phyloP scores from a whole-genome alignment of 768 basidiomycete genomes.

The Nevesoporus exiguus region DNA sequence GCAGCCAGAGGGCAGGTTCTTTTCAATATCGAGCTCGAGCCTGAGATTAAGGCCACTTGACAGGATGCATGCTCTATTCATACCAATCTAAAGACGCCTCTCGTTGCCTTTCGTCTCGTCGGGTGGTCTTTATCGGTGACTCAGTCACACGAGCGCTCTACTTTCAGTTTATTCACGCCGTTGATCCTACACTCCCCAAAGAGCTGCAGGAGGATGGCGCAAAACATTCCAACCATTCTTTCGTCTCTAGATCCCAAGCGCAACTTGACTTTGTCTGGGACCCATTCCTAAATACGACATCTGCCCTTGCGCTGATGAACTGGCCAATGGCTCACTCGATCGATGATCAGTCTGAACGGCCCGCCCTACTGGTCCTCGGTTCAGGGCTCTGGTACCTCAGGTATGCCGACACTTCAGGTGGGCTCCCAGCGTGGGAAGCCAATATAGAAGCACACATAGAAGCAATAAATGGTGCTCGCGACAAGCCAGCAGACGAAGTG shows the following conservation, averaged over 20 bases:
- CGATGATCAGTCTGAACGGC: conserved; percentile 26
- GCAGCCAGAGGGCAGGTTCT: conserved; percentile 72
- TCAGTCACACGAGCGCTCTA: conserved; percentile 78
- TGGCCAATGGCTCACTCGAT: neutral
- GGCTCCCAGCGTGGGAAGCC: conserved; percentile 73
- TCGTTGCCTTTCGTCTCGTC: conserved; percentile 54
- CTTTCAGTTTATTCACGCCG: conserved; percentile 62
- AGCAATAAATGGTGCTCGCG: conserved; percentile 36
- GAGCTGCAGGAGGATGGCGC: conserved; percentile 50
- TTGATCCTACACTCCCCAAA: conserved; percentile 56
- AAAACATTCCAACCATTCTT: conserved; percentile 66
- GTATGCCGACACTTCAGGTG: conserved; percentile 66
- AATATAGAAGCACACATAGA: conserved; percentile 67
- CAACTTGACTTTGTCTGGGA: conserved; percentile 75
- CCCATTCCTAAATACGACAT: conserved; percentile 76
- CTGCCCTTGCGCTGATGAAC: conserved; percentile 44
- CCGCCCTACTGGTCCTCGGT: conserved; percentile 76
- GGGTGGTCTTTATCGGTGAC: conserved; percentile 79
- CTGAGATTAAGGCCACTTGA: conserved; percentile 8
- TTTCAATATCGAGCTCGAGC: conserved; percentile 22
- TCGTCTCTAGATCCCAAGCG: conserved; percentile 44
- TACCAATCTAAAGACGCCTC: conserved; percentile 56
- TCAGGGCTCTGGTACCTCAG: conserved; percentile 90
- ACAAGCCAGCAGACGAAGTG: conserved; percentile 62
- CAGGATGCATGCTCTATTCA: conserved; percentile 77